Conservation (phyloP, 23 red algal genomes). For the Gracilaria domingensis region DNA sequence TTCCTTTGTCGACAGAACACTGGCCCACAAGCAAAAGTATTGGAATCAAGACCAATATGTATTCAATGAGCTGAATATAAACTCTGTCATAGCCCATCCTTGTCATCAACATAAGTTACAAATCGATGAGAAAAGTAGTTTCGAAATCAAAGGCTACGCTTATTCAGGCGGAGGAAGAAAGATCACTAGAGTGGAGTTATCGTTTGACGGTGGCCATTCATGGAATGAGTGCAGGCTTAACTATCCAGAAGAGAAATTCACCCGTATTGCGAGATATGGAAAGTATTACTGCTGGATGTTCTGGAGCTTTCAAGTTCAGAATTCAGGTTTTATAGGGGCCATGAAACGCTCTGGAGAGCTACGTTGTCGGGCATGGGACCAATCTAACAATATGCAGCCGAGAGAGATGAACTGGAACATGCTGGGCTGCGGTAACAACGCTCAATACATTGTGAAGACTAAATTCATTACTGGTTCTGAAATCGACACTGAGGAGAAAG, state of each 20-base stretch:
- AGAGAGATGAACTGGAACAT: constrained; percentile 86
- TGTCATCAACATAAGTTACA: constrained; percentile 54
- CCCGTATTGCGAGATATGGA: constrained; percentile 26
- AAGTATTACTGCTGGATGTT: constrained; percentile 87
- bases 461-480: background rate
- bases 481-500: background rate
- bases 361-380: constrained; percentile 81
- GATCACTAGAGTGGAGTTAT: constrained; percentile 88
- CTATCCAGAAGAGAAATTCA: constrained; percentile 71
- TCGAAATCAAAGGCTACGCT: constrained; percentile 85
- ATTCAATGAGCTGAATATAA: constrained; percentile 95
- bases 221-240: constrained; percentile 67
- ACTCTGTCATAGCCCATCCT: constrained; percentile 81
- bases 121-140: constrained; percentile 18
- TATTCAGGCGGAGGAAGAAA: constrained; percentile 87
- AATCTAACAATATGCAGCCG: constrained; percentile 89
- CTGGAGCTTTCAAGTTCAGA: constrained; percentile 49
- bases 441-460: constrained; percentile 72
- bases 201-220: constrained; percentile 70
- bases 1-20: constrained; percentile 70
- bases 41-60: constrained; percentile 76
- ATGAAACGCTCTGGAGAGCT: constrained; percentile 47
- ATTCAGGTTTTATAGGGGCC: background rate
- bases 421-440: constrained; percentile 91
- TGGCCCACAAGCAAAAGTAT: constrained; percentile 70